These are phyloP conservation scores for Phytophthora cajani DNA, from an alignment of 352 stramenopile genomes.

Conservation along the genomic window DNA sequence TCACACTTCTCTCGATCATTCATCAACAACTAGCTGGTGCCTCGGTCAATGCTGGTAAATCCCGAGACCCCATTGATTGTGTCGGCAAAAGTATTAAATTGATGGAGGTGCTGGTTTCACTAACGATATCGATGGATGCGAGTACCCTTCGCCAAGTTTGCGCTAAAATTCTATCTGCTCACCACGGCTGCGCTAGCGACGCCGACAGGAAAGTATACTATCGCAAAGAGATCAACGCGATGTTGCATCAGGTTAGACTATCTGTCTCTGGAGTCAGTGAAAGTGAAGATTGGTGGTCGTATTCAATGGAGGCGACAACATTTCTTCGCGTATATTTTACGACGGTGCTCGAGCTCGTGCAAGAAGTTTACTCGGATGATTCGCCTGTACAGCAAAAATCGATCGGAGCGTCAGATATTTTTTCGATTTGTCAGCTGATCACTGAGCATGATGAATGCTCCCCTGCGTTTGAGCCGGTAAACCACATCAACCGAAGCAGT, in stretches of 20 bases:
- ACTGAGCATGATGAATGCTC: slow-evolving; percentile 18
- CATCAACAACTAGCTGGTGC: slow-evolving; percentile 36
- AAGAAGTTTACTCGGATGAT: neutral
- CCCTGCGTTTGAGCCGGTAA: neutral
- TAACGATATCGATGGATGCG: slow-evolving; percentile 33
- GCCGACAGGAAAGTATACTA: slow-evolving; percentile 21
- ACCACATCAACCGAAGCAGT: neutral
- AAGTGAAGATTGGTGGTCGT: slow-evolving; percentile 22
- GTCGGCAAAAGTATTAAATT: slow-evolving; percentile 31
- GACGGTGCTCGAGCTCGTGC: slow-evolving; percentile 5
- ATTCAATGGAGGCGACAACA: slow-evolving; percentile 8
- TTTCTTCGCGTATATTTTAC: slow-evolving; percentile 32
- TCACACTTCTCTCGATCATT: slow-evolving; percentile 44
- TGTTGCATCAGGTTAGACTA: slow-evolving; percentile 8
- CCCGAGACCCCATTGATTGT: slow-evolving; percentile 26
- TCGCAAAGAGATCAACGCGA: slow-evolving; percentile 21
- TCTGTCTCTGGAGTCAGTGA: neutral
- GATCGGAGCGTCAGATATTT: neutral
- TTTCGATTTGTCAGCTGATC: slow-evolving; percentile 13
- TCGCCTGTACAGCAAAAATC: neutral
- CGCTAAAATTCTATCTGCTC: slow-evolving; percentile 35
- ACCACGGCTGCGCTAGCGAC: slow-evolving; percentile 2
- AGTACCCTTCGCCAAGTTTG: slow-evolving; percentile 12
- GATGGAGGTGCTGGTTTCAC: slow-evolving; percentile 35
- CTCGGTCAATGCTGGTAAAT: neutral